Evolutionary conservation across 2,329 filamentous ascomycete species (phyloP), one percentile per base, ranked within the genome.

Genomic region (Phaeosphaeriaceae sp.): DNA sequence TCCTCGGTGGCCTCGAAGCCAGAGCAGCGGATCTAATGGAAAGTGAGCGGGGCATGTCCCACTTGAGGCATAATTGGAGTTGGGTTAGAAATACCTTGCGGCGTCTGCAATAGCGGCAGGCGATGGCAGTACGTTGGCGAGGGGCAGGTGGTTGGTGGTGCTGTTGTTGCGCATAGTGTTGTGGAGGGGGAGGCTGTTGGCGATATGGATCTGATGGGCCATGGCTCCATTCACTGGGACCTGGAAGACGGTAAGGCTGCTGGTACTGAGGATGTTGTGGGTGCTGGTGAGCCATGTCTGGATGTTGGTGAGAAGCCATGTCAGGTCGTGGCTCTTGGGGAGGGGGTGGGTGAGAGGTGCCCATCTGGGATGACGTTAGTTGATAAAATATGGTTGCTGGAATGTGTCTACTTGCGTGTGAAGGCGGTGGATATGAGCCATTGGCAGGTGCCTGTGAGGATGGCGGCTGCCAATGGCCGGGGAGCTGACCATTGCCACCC

Each of bases 1-100:
- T 89, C 85, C 32, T 86, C 83, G 32, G 86, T 88, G 48, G 82
- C 83, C 64, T 89, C 87, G 68, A 89, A 90, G 21, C 87, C 87
- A 3, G 87, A 89, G 77, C 87, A 90, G 51, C 87, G 85, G 70
- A 90, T 89, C 87, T 90, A 71, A 29, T n/a, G 29, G 9, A 34
- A 29, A n/a, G 53, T 66, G 35, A 67, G 64, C 41, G 51, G 23
- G 21, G 16, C 26, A 13, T 26, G 23, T 36, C 44, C 11, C 20
- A 36, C 21, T n/a, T n/a, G 16, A 18, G 34, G 18, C 15, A 23
- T 40, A 42, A 29, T 16, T 29, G 15, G 15, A 33, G n/a, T n/a
- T 33, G 15, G 21, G 6, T 21, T 15, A 15, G 12, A 46, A 8
- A 49, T 74, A 84, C 82, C 79, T 85, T 85, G 67, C 82, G 77